Evolutionary conservation across 2,329 filamentous ascomycete species (phyloP).

Genomic region (Teratosphaeriaceae sp.): DNA sequence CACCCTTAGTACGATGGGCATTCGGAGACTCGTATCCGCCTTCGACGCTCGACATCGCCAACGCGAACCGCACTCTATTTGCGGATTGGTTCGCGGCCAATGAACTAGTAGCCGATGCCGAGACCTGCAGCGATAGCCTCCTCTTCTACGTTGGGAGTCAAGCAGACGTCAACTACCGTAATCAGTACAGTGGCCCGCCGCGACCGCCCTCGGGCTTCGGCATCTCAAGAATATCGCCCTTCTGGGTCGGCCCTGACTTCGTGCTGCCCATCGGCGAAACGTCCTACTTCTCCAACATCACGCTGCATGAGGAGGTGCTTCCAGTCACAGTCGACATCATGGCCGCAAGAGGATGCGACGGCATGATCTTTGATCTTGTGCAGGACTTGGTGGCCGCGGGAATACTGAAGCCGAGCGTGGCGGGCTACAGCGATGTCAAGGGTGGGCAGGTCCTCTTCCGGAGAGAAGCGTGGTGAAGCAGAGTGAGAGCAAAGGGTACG

Average conservation of each 20-base stretch:
- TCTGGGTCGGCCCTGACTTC: constrained; percentile 43
- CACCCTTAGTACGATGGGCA: constrained; percentile 42
- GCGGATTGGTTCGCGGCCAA: constrained; percentile 42
- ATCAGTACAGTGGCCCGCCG: constrained; percentile 34
- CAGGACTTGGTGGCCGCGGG: constrained; percentile 45
- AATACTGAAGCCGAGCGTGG: constrained; percentile 39
- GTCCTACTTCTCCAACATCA: constrained; percentile 42
- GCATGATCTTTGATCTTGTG: constrained; percentile 50
- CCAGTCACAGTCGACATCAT: constrained; percentile 54
- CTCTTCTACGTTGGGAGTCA: constrained; percentile 42
- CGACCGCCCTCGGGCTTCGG: constrained; percentile 45
- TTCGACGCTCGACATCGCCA: constrained; percentile 35
- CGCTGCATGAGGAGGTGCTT: constrained; percentile 43
- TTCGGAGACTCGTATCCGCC: constrained; percentile 38
- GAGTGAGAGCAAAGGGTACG: too few relatives aligned
- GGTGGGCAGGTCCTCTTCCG: constrained; percentile 36
- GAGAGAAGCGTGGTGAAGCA: constrained; percentile 7
- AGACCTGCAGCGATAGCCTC: constrained; percentile 45
- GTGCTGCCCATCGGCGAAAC: constrained; percentile 40
- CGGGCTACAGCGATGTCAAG: constrained; percentile 36
- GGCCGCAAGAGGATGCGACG: constrained; percentile 55
- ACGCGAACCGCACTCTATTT: constrained; percentile 46
- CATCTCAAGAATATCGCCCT: constrained; percentile 42
- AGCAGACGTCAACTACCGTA: constrained; percentile 39
- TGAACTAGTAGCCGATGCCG: constrained; percentile 35